phyloP scores from a whole-genome alignment of 208 protist genomes.

The Perkinsela sp. region DNA sequence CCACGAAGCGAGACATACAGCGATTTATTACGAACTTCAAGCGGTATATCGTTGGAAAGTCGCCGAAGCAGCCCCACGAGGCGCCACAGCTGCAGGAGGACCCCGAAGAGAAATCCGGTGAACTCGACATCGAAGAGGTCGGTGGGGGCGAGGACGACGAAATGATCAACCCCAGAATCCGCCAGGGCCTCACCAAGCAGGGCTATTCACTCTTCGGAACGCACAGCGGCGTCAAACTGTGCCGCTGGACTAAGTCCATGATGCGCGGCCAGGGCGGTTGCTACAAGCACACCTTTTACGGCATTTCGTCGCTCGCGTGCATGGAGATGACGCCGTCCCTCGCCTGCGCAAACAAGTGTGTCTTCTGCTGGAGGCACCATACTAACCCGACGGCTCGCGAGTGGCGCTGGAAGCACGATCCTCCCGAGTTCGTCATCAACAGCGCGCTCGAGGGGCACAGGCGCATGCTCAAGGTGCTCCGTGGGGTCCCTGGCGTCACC shows the following conservation, averaged over 20 bases:
- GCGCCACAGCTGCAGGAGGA: conserved; percentile 8
- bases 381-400: conserved; percentile 65
- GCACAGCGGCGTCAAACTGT: conserved; percentile 85
- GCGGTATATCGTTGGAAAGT: conserved; percentile 15
- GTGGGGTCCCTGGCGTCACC: conserved; percentile 64
- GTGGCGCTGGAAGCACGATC: conserved; percentile 70
- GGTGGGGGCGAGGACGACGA: conserved; percentile 20
- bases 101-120: conserved; percentile 2
- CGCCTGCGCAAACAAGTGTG: conserved; percentile 82
- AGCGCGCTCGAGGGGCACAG: conserved; percentile 31
- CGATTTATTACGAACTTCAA: conserved; percentile 20
- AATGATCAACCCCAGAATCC: conserved; percentile 58
- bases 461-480: conserved; percentile 46
- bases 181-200: conserved; percentile 68
- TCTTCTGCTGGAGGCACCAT: conserved; percentile 81
- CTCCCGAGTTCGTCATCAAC: conserved; percentile 36
- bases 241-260: conserved; percentile 85
- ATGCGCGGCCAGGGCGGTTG: conserved; percentile 78
- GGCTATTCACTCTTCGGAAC: conserved; percentile 71
- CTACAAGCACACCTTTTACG: conserved; percentile 93
- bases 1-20: conserved; percentile 16
- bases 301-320: conserved; percentile 74
- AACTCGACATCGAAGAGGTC: conserved; percentile 33
- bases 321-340: conserved; percentile 87
- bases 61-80: conserved; percentile 8